Evolutionary conservation across 768 basidiomycete genomes (phyloP).

Genomic region (Jaapia argillacea): DNA sequence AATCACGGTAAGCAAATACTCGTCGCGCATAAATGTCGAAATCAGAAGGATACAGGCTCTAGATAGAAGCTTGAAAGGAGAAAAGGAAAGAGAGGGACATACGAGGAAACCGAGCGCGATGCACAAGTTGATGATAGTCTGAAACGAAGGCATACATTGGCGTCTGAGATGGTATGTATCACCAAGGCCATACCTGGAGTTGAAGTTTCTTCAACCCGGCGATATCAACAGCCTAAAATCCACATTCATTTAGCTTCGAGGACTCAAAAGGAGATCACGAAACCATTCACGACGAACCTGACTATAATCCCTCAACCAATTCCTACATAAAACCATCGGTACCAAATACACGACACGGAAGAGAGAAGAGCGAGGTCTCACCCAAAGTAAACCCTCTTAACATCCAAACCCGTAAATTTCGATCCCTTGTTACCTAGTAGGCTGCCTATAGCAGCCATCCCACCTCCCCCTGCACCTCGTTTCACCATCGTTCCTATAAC

Average conservation of each 20-base stretch:
- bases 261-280: background rate
- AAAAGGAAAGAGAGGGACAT: too few relatives aligned
- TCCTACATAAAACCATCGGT: slow-evolving; percentile 27
- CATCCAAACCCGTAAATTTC: slow-evolving; percentile 73
- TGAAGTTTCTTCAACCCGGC: slow-evolving; percentile 66
- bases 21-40: background rate
- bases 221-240: slow-evolving; percentile 68
- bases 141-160: slow-evolving; percentile 4
- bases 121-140: slow-evolving; percentile 82
- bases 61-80: background rate
- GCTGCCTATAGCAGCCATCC: slow-evolving; percentile 47
- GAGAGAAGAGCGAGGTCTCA: slow-evolving; percentile 20
- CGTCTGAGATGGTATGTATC: background rate
- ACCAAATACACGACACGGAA: slow-evolving; percentile 1
- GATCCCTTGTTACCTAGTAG: slow-evolving; percentile 42
- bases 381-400: slow-evolving; percentile 82
- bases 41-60: background rate
- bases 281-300: slow-evolving; percentile 30
- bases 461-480: slow-evolving; percentile 46
- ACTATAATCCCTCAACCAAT: slow-evolving; percentile 87
- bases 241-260: too few relatives aligned
- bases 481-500: slow-evolving; percentile 51
- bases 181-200: slow-evolving; percentile 44
- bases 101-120: slow-evolving; percentile 91
- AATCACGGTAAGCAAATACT: background rate